Percentiles rank a stretch among this genome's conserved stretches.
phyloP scores from a whole-genome alignment of 148 eudicot species.

The Silene conica region DNA sequence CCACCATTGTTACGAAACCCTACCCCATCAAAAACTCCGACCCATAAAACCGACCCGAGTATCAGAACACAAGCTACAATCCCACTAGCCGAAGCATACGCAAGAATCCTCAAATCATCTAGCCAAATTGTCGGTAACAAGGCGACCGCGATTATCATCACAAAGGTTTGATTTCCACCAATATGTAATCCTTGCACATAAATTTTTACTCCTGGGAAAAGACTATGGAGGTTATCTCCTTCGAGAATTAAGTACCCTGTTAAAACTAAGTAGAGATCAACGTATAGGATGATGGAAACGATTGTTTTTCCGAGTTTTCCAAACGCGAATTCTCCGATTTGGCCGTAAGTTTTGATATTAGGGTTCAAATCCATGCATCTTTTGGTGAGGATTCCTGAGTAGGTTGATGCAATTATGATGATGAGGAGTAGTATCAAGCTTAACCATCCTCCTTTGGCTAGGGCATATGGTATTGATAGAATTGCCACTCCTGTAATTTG shows the following conservation, averaged over 20 bases:
- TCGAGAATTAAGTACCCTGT: constrained; percentile 43
- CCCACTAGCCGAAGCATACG: constrained; percentile 44
- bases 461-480: constrained; percentile 46
- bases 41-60: constrained; percentile 31
- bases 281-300: constrained; percentile 28
- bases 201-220: constrained; percentile 27
- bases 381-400: constrained; percentile 36
- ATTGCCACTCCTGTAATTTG: constrained; percentile 39
- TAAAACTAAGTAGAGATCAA: constrained; percentile 45
- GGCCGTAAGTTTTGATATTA: constrained; percentile 31
- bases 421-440: constrained; percentile 36
- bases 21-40: constrained; percentile 36
- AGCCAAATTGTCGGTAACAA: constrained; percentile 44
- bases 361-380: constrained; percentile 46
- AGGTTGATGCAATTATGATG: constrained; percentile 31
- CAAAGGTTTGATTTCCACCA: constrained; percentile 33
- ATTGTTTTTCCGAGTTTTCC: constrained; percentile 38
- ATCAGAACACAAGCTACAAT: constrained; percentile 30
- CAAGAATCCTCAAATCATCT: constrained; percentile 33
- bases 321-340: constrained; percentile 38
- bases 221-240: constrained; percentile 46
- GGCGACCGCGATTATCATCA: constrained; percentile 28
- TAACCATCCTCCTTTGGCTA: constrained; percentile 53
- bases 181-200: constrained; percentile 14
- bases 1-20: constrained; percentile 45